Percentiles rank a stretch among this genome's conserved stretches.
Conservation (phyloP, 148 eudicot genomes). For the Rheum nobile region DNA sequence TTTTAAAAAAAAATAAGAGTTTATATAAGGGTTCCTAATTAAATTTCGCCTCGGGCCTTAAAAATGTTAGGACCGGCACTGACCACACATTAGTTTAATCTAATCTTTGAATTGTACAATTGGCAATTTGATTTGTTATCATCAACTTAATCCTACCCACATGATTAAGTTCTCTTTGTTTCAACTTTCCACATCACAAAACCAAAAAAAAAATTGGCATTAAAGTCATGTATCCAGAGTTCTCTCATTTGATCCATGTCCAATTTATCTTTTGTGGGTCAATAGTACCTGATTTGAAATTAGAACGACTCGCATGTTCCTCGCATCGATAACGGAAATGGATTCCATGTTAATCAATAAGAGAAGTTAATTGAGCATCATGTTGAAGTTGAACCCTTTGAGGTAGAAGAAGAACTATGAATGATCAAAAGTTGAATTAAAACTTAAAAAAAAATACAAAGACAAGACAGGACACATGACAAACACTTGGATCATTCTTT, state of each 20-base stretch:
- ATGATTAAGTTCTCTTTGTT: not conserved
- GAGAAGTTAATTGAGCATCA: not conserved
- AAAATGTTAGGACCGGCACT: no score
- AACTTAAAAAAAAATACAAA: not conserved
- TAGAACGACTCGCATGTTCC: no score
- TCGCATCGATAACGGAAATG: no score
- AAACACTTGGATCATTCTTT: not conserved
- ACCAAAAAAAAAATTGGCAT: no score
- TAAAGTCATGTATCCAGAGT: no score
- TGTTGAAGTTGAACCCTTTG: not conserved
- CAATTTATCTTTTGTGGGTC: no score
- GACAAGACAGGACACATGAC: not conserved
- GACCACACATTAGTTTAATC: constrained; percentile 2
- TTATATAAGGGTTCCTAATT: no score
- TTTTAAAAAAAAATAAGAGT: no score
- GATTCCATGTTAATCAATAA: not conserved
- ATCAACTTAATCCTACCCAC: not conserved
- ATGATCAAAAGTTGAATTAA: not conserved
- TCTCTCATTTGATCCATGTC: no score
- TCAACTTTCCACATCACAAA: constrained; percentile 6
- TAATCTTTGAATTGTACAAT: not conserved
- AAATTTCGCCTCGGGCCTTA: no score
- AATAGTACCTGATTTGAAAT: no score
- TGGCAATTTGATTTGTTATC: not conserved
- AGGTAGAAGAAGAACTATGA: not conserved